Percentiles rank a stretch among this genome's conserved stretches.
These are phyloP conservation scores for Stagonosporopsis cucurbitacearum DNA, from an alignment of 2,329 filamentous ascomycete genomes.

Conservation along the genomic window DNA sequence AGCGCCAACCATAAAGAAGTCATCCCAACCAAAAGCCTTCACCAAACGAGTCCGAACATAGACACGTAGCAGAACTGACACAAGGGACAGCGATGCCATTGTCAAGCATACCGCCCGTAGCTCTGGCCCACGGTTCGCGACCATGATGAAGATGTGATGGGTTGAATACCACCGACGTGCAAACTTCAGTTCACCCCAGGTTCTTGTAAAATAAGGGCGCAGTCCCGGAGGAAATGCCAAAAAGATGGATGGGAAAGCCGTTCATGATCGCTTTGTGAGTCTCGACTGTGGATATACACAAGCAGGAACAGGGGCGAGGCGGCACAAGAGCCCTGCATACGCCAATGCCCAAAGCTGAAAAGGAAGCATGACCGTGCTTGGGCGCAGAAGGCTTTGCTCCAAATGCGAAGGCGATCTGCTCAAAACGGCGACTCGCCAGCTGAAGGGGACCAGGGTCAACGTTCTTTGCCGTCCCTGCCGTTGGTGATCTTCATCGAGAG, in stretches of 20 bases:
- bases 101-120: slow-evolving; percentile 45
- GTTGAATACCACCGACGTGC: slow-evolving; percentile 8
- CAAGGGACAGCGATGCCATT: slow-evolving; percentile 51
- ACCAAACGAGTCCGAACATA: slow-evolving; percentile 52
- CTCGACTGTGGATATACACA: slow-evolving; percentile 14
- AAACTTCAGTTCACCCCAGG: slow-evolving; percentile 26
- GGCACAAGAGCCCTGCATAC: slow-evolving; percentile 8
- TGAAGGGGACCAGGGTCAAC: slow-evolving; percentile 1
- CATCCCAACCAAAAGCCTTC: slow-evolving; percentile 47
- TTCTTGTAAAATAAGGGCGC: slow-evolving; percentile 12
- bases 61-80: slow-evolving; percentile 48
- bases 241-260: slow-evolving; percentile 10
- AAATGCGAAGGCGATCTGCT: slow-evolving; percentile 1
- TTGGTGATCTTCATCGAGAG: slow-evolving; percentile 10
- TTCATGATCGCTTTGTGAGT: slow-evolving; percentile 2
- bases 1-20: slow-evolving; percentile 42
- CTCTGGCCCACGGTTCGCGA: slow-evolving; percentile 39
- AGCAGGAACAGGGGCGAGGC: slow-evolving; percentile 13
- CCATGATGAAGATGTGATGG: slow-evolving; percentile 28
- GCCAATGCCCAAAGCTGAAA: slow-evolving; percentile 11
- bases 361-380: slow-evolving; percentile 3
- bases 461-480: slow-evolving; percentile 3
- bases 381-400: background rate
- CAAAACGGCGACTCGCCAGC: background rate
- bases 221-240: slow-evolving; percentile 26